Conservation (phyloP, 2,329 filamentous ascomycete species). For the Hymenoscyphus repandus region DNA sequence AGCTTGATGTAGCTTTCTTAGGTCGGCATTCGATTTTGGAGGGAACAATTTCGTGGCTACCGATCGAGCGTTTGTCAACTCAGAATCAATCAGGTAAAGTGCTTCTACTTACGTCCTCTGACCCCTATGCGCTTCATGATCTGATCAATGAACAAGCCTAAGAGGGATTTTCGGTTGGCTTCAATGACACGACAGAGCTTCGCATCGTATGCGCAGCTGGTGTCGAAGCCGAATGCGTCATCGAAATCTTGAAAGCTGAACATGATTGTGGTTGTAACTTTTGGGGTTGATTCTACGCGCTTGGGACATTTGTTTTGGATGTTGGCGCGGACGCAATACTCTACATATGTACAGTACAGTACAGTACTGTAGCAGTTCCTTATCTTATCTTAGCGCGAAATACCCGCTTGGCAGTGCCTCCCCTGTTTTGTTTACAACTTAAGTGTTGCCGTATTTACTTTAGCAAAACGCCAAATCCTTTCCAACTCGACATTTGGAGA, state of each 20-base stretch:
- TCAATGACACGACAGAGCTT: slow-evolving; percentile 58
- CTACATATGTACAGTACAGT: too few relatives aligned
- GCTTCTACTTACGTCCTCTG: slow-evolving; percentile 51
- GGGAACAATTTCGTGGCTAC: slow-evolving; percentile 64
- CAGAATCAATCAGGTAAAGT: not conserved
- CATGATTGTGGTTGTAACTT: slow-evolving; percentile 36
- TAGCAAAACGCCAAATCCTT: slow-evolving; percentile 1
- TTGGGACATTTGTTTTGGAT: not conserved
- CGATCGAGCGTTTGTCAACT: not conserved
- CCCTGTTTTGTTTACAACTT: slow-evolving; percentile 2
- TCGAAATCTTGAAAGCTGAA: slow-evolving; percentile 63
- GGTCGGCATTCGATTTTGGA: slow-evolving; percentile 61
- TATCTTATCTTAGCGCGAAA: slow-evolving; percentile 21
- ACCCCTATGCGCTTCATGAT: slow-evolving; percentile 67
- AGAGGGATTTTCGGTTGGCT: slow-evolving; percentile 59
- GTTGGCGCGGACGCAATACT: not conserved
- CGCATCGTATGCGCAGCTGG: slow-evolving; percentile 57
- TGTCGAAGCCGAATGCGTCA: slow-evolving; percentile 58
- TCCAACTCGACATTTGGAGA: slow-evolving; percentile 10
- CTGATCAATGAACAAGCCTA: slow-evolving; percentile 76
- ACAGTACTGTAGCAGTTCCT: too few relatives aligned
- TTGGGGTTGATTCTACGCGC: not conserved
- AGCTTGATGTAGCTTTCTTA: slow-evolving; percentile 64
- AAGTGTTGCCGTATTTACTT: not conserved
- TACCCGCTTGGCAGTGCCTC: not conserved